A percentile compares a stretch with the other conserved stretches of the same genome.
These are phyloP conservation scores for Talaromyces sp. DNA, from an alignment of 2,329 filamentous ascomycete species.

Conservation along the genomic window DNA sequence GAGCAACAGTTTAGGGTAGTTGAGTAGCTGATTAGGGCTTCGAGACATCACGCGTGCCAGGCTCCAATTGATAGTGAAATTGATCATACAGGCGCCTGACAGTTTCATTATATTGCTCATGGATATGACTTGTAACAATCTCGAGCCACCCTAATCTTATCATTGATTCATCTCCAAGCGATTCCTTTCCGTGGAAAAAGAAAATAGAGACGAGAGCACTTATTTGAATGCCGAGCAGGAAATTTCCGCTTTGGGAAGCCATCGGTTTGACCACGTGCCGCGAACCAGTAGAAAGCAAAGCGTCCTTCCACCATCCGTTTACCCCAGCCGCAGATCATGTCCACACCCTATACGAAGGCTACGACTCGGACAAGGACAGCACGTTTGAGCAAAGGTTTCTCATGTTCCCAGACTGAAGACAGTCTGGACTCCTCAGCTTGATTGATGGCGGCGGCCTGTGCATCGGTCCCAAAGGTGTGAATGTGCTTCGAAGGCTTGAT, in stretches of 20 bases:
- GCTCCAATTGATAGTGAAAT: background rate
- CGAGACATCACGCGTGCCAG: background rate
- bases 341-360: slow-evolving; percentile 41
- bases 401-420: slow-evolving; percentile 19
- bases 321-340: slow-evolving; percentile 25
- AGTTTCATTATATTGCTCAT: background rate
- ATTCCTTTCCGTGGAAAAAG: background rate
- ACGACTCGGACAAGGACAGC: slow-evolving; percentile 31
- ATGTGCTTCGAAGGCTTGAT: slow-evolving; percentile 38
- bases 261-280: background rate
- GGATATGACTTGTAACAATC: background rate
- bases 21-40: background rate
- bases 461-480: slow-evolving; percentile 40
- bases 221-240: slow-evolving; percentile 5
- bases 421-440: slow-evolving; percentile 31
- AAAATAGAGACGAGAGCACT: background rate
- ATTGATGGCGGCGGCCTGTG: slow-evolving; percentile 39
- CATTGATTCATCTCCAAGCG: too few species aligned
- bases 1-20: background rate
- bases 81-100: background rate
- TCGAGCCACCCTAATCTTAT: background rate
- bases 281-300: background rate
- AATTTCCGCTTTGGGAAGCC: background rate
- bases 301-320: slow-evolving; percentile 16
- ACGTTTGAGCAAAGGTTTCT: slow-evolving; percentile 21